Evolutionary conservation across 495 filamentous ascomycete species (phyloP), one percentile per base, ranked within the genome.

Genomic region (Geopyxis carbonaria): DNA sequence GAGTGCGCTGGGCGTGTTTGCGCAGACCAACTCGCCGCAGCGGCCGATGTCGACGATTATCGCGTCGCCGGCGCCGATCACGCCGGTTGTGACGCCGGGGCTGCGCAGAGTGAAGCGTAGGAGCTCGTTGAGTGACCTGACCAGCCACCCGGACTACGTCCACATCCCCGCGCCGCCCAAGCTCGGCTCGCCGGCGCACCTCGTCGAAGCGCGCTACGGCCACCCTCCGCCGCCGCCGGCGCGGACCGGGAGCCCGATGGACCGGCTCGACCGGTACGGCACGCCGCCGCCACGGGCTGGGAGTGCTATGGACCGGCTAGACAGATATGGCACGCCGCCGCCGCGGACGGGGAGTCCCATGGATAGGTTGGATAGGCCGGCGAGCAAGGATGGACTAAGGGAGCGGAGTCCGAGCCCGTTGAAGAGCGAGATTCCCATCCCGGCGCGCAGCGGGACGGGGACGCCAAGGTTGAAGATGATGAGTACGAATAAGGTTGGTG

Each of bases 121-220:
- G 47, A 93, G 85, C 58, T 94, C 87, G 16, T 60, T 97, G 16
- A 92, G 84, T 11, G 89, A 97, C 53, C 62, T 97, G 20, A 79
- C 80, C 7, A 45, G 47, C 19, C 50, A 53, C 23, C 50, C 44
- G 15, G 50, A 53, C 27, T 53, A 53, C 25, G 34, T 49, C 14
- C 47, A 46, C 18, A 50, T 50, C 20, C 35, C n/a, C 36, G 24
- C 48, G 20, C 48, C 46, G 27, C 47, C 47, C 15, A 50, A 45
- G 47, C 34, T 28, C 11, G 40, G 36, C 31, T 47, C 46, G 10
- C 46, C 46, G n/a, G 46, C 42, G 10, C 43, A 47, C 19, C 45
- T 41, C 27, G 15, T 30, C 15, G 15, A 30, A 11, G 15, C 11
- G 27, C 59, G 56, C 10, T 28, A 47, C 13, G n/a, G 13, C 31